A percentile compares a stretch with the other conserved stretches of the same genome.
Evolutionary conservation across 2,329 filamentous ascomycete genomes (phyloP).

Genomic region (Hymenoscyphus albidus): DNA sequence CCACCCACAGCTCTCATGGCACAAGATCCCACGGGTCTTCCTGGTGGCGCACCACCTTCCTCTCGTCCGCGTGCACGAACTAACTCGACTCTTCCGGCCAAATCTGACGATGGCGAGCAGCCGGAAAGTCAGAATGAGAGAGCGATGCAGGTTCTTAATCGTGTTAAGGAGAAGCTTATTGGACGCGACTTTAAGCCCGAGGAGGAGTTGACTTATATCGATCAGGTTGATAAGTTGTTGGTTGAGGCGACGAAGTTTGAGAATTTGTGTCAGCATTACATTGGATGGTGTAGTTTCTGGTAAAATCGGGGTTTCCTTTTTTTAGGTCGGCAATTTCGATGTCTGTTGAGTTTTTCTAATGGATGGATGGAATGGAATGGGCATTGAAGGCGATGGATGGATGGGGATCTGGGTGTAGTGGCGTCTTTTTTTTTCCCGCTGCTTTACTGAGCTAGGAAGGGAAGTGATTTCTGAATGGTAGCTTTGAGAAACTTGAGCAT

Average conservation of each 20-base stretch:
- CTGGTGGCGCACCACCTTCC: slow-evolving; percentile 43
- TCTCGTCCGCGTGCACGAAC: slow-evolving; percentile 54
- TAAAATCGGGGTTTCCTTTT: slow-evolving; percentile 38
- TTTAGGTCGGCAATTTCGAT: no score
- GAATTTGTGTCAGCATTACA: slow-evolving; percentile 98
- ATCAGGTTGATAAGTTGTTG: slow-evolving; percentile 92
- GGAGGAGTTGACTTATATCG: slow-evolving; percentile 78
- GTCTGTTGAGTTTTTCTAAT: no score
- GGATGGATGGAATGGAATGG: no score
- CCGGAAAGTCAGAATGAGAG: slow-evolving; percentile 88
- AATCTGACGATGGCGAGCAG: slow-evolving; percentile 39
- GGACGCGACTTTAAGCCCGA: slow-evolving; percentile 85
- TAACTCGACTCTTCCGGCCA: slow-evolving; percentile 50
- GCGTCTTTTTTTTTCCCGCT: no score
- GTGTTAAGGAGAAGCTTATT: slow-evolving; percentile 93
- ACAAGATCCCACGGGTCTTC: slow-evolving; percentile 32
- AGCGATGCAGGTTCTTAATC: slow-evolving; percentile 83
- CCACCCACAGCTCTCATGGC: slow-evolving; percentile 57
- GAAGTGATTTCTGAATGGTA: no score
- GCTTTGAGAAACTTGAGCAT: no score
- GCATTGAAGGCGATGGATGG: no score
- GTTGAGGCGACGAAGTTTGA: slow-evolving; percentile 94
- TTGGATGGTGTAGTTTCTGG: slow-evolving; percentile 99
- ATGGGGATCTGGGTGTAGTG: no score
- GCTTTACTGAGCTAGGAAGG: no score